Percentiles rank a stretch among this genome's conserved stretches.
Evolutionary conservation across 2,329 filamentous ascomycete genomes (phyloP).

Genomic region (Penicillium sp.): DNA sequence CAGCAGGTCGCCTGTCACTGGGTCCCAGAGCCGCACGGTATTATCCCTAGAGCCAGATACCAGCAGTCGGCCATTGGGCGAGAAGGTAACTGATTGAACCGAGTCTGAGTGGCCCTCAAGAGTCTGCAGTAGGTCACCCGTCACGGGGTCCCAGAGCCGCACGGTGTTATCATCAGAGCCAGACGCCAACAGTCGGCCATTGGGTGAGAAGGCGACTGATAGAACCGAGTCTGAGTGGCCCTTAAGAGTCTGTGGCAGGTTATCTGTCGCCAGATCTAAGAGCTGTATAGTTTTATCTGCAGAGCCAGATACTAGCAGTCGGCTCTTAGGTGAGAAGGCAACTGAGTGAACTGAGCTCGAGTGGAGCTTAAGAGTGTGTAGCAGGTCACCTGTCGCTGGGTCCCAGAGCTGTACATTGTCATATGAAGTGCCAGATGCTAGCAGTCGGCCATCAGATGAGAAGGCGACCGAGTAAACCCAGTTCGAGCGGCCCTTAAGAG

Average conservation of each 20-base stretch:
- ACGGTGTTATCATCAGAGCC: not conserved
- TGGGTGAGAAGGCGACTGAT: conserved; percentile 6
- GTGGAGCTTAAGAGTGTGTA: not conserved
- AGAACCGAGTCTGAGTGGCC: not conserved
- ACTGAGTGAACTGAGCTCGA: not conserved
- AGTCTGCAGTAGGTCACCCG: not conserved
- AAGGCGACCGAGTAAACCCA: conserved; percentile 3
- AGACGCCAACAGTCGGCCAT: conserved; percentile 1
- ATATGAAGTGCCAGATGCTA: conserved; percentile 4
- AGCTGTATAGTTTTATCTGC: not conserved
- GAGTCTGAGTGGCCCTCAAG: not conserved
- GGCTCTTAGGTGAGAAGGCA: conserved; percentile 6
- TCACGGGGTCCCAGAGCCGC: not conserved
- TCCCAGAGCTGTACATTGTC: conserved; percentile 3
- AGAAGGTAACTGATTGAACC: too few species aligned
- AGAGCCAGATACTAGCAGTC: conserved; percentile 1
- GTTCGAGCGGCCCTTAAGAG: not conserved
- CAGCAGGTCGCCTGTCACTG: not conserved
- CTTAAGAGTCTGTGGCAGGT: not conserved
- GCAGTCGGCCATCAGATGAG: conserved; percentile 4
- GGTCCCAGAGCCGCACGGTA: conserved; percentile 6
- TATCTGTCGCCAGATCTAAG: not conserved
- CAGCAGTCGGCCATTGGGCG: not conserved
- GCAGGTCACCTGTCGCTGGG: not conserved
- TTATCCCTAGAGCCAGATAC: conserved; percentile 4